A percentile compares a stretch with the other conserved stretches of the same genome.
These are phyloP conservation scores for Collybiopsis confluens DNA, from an alignment of 768 basidiomycete genomes.

Conservation along the genomic window DNA sequence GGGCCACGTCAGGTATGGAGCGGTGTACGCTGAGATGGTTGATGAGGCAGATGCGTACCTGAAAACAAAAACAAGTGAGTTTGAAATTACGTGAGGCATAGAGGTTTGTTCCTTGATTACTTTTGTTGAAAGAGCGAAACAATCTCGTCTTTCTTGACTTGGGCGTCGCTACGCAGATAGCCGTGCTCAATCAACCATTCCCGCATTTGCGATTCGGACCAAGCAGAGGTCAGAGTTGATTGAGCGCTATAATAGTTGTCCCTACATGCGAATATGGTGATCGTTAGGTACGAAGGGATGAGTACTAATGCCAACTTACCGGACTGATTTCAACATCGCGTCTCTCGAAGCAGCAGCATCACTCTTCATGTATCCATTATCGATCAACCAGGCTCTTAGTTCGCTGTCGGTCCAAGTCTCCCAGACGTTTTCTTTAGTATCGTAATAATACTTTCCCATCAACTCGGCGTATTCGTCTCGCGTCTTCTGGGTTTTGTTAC, in stretches of 20 bases:
- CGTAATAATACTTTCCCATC: slow-evolving; percentile 81
- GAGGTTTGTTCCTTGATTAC: slow-evolving; percentile 43
- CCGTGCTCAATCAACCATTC: slow-evolving; percentile 70
- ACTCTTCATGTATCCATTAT: slow-evolving; percentile 66
- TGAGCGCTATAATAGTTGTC: slow-evolving; percentile 63
- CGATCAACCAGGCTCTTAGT: slow-evolving; percentile 74
- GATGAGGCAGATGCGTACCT: slow-evolving; percentile 35
- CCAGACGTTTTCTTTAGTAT: slow-evolving; percentile 49
- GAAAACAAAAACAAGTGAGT: slow-evolving; percentile 9
- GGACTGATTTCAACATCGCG: slow-evolving; percentile 71
- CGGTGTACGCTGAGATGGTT: slow-evolving; percentile 23
- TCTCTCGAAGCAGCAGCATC: slow-evolving; percentile 64
- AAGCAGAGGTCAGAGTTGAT: slow-evolving; percentile 61
- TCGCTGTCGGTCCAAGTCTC: slow-evolving; percentile 75
- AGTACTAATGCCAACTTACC: slow-evolving; percentile 41
- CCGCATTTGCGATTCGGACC: slow-evolving; percentile 71
- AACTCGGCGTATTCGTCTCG: slow-evolving; percentile 57
- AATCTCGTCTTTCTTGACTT: slow-evolving; percentile 72
- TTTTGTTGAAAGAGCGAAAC: slow-evolving; percentile 68
- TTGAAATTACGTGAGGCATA: not conserved
- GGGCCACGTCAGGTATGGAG: slow-evolving; percentile 83
- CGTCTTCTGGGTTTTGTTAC: slow-evolving; percentile 39
- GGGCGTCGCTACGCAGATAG: slow-evolving; percentile 53
- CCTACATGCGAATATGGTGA: slow-evolving; percentile 24
- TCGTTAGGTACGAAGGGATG: not conserved